Percentiles rank a stretch among this genome's conserved stretches.
Evolutionary conservation across 2,329 filamentous ascomycete genomes (phyloP).

Genomic region (Trichophaea hybrida): DNA sequence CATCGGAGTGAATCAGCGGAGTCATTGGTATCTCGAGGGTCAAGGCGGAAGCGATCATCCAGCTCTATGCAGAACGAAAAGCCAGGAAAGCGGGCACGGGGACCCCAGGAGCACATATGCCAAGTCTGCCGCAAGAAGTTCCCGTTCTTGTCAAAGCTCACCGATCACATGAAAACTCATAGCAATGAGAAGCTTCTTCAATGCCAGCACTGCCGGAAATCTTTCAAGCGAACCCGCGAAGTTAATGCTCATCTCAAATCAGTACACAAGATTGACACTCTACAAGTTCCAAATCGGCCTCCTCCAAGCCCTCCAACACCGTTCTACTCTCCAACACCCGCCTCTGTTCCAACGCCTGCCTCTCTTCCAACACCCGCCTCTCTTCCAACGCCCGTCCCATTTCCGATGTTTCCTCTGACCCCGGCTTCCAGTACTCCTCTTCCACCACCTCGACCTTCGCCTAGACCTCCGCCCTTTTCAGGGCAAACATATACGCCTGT

Average conservation of each 20-base stretch:
- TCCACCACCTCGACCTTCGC: background rate
- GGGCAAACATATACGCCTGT: background rate
- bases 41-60: background rate
- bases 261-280: background rate
- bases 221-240: conserved; percentile 1
- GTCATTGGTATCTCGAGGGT: background rate
- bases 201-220: background rate
- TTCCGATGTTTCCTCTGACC: background rate
- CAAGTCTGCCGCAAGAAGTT: background rate
- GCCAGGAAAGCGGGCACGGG: background rate
- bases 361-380: background rate
- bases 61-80: background rate
- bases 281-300: background rate
- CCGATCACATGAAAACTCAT: background rate
- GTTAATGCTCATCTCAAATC: conserved; percentile 3
- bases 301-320: background rate
- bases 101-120: conserved; percentile 1
- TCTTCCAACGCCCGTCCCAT: background rate
- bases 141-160: background rate
- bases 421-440: background rate
- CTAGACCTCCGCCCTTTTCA: background rate
- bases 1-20: background rate
- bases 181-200: background rate
- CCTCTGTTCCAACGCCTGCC: background rate
- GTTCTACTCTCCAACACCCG: background rate